A percentile compares a stretch with the other conserved stretches of the same genome.
Evolutionary conservation across 2,329 filamentous ascomycete species (phyloP).

Genomic region (Aaosphaeria arxii): DNA sequence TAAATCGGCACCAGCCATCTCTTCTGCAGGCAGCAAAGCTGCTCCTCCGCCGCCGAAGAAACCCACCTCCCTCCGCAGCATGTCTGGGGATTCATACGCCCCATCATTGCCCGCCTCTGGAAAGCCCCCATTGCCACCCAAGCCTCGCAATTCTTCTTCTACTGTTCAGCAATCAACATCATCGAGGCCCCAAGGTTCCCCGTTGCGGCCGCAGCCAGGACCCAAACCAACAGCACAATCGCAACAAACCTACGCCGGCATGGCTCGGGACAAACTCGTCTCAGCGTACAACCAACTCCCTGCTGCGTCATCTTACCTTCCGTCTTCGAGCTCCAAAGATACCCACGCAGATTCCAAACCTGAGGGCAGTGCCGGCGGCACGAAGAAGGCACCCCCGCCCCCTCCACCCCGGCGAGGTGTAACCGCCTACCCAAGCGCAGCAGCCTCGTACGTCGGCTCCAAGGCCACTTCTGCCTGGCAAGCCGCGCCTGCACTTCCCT

Average conservation of each 20-base stretch:
- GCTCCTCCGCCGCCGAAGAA: slow-evolving; percentile 32
- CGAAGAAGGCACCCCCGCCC: slow-evolving; percentile 20
- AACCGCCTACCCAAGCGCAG: slow-evolving; percentile 35
- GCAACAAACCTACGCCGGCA: slow-evolving; percentile 34
- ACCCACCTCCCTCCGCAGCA: slow-evolving; percentile 37
- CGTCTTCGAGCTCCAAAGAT: slow-evolving; percentile 3
- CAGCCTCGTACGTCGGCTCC: slow-evolving; percentile 36
- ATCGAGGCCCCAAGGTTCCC: neutral
- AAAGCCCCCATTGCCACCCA: slow-evolving; percentile 29
- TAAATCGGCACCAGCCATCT: slow-evolving; percentile 13
- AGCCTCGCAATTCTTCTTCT: slow-evolving; percentile 27
- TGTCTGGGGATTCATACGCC: slow-evolving; percentile 25
- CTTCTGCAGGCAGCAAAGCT: slow-evolving; percentile 22
- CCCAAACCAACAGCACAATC: slow-evolving; percentile 24
- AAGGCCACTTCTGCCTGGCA: slow-evolving; percentile 36
- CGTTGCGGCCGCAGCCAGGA: neutral
- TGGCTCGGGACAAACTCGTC: slow-evolving; percentile 37
- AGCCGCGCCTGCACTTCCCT: slow-evolving; percentile 25
- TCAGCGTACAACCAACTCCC: slow-evolving; percentile 41
- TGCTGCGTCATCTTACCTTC: slow-evolving; percentile 23
- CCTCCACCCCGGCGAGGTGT: slow-evolving; percentile 37
- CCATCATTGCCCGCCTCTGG: slow-evolving; percentile 15
- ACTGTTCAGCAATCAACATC: slow-evolving; percentile 11
- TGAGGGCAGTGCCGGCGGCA: neutral
- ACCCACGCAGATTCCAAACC: slow-evolving; percentile 1